Conservation (phyloP, 129 eudicot species). For the Chrysanthemum lavandulifolium region DNA sequence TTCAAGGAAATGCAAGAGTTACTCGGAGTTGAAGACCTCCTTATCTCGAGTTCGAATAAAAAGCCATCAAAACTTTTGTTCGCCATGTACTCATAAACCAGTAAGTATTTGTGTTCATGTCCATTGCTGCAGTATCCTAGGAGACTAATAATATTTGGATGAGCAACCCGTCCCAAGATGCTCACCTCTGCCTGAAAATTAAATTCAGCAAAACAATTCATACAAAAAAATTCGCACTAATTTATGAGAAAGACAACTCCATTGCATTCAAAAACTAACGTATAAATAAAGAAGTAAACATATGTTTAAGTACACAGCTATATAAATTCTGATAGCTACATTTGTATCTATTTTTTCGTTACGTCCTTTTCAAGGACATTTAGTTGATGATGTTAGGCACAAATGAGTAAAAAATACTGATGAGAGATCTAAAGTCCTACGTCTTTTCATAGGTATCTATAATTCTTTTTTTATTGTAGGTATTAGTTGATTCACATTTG, state of each 20-base stretch:
- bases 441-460: background rate
- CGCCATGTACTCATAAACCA: constrained; percentile 26
- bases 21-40: no score
- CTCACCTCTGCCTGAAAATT: constrained; percentile 22
- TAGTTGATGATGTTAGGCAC: no score
- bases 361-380: no score
- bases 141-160: constrained; percentile 25
- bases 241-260: background rate
- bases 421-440: background rate
- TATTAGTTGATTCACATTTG: background rate
- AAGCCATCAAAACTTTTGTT: constrained; percentile 6
- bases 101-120: background rate
- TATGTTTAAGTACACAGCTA: no score
- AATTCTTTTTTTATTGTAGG: background rate
- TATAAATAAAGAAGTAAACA: no score
- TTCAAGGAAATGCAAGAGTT: no score
- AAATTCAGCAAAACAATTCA: no score
- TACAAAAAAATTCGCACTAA: no score
- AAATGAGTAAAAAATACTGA: no score
- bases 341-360: background rate
- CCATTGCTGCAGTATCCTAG: constrained; percentile 19
- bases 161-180: constrained; percentile 10
- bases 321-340: no score
- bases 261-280: no score
- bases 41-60: background rate